These are phyloP conservation scores for Hypomyces perniciosus DNA, from an alignment of 2,329 filamentous ascomycete genomes.

Conservation along the genomic window DNA sequence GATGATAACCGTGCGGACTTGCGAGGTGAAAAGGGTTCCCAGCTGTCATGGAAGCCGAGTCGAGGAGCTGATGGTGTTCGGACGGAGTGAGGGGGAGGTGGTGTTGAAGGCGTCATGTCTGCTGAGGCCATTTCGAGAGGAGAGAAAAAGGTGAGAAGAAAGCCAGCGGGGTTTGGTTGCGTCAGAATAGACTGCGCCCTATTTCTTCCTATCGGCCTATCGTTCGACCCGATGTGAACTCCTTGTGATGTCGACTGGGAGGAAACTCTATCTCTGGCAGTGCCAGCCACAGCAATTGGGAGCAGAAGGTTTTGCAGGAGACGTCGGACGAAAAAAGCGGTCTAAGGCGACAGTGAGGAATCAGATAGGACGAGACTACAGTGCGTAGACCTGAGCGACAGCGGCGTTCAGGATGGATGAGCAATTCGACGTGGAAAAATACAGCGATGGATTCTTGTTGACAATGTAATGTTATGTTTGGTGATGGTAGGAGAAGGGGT, in stretches of 20 bases:
- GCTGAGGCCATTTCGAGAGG: slow-evolving; percentile 23
- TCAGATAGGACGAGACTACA: slow-evolving; percentile 4
- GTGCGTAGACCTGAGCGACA: background rate
- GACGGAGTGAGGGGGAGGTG: slow-evolving; percentile 52
- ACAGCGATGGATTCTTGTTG: slow-evolving; percentile 6
- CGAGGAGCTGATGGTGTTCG: slow-evolving; percentile 64
- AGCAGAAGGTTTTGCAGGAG: background rate
- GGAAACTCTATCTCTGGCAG: slow-evolving; percentile 12
- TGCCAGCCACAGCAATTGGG: slow-evolving; percentile 14
- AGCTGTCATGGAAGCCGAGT: slow-evolving; percentile 61
- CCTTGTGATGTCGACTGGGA: slow-evolving; percentile 12
- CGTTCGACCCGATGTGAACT: background rate
- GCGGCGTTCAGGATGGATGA: slow-evolving; percentile 2
- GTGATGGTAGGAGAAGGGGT: slow-evolving; percentile 17
- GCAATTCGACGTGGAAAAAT: slow-evolving; percentile 8
- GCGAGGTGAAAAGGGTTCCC: slow-evolving; percentile 66
- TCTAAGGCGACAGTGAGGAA: slow-evolving; percentile 5
- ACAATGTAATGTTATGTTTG: slow-evolving; percentile 13
- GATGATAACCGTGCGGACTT: slow-evolving; percentile 61
- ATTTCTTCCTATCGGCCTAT: background rate
- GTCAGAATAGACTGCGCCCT: background rate
- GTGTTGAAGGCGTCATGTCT: slow-evolving; percentile 42
- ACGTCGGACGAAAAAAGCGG: slow-evolving; percentile 7
- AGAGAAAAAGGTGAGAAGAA: slow-evolving; percentile 1
- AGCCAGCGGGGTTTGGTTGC: slow-evolving; percentile 15